Conservation (phyloP, 2,329 filamentous ascomycete genomes). For the Hymenoscyphus fructigenus region DNA sequence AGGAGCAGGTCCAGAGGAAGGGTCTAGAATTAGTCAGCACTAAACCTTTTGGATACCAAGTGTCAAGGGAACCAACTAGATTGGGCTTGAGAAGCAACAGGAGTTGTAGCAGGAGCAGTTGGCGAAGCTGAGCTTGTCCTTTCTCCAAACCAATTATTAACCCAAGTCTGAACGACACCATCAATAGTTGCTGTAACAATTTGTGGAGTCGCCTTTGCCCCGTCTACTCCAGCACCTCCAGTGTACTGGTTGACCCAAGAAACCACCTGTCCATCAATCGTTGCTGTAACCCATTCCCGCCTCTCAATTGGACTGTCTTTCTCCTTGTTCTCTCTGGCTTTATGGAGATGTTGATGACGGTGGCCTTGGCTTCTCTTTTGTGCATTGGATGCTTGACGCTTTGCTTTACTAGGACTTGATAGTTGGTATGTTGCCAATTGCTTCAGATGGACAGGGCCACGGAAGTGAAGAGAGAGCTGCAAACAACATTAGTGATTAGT, state of each 20-base stretch:
- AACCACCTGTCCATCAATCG: conserved; percentile 56
- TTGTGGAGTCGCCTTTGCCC: conserved; percentile 20
- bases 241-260: conserved; percentile 59
- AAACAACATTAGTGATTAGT: background rate
- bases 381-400: conserved; percentile 33
- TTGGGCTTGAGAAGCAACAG: background rate
- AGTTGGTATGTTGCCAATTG: conserved; percentile 69
- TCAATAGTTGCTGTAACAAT: conserved; percentile 31
- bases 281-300: conserved; percentile 52
- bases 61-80: background rate
- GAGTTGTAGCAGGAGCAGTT: background rate
- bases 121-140: conserved; percentile 7
- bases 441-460: conserved; percentile 66
- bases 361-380: conserved; percentile 44
- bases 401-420: conserved; percentile 38
- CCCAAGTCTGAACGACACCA: conserved; percentile 29
- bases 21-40: conserved; percentile 3
- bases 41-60: background rate
- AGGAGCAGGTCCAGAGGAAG: background rate
- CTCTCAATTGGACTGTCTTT: conserved; percentile 40
- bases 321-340: conserved; percentile 37
- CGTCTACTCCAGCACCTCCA: conserved; percentile 19
- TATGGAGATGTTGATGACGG: conserved; percentile 49
- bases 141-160: conserved; percentile 22
- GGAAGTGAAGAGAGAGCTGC: conserved; percentile 70